Conservation (phyloP, 768 basidiomycete species). For the Suillus spraguei region DNA sequence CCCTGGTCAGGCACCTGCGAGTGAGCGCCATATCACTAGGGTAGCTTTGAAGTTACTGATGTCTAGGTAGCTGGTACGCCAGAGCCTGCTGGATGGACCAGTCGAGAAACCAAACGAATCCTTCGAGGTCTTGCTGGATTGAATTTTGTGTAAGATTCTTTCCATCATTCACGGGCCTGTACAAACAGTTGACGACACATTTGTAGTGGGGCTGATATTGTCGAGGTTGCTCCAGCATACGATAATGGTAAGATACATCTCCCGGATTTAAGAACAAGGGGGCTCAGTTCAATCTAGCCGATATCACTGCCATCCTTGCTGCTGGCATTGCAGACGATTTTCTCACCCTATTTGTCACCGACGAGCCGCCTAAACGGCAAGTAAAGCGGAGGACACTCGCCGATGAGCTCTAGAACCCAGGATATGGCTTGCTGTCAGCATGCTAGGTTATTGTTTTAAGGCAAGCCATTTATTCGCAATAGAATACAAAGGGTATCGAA, state of each 20-base stretch:
- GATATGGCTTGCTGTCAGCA: too few relatives aligned
- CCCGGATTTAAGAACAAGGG: background rate
- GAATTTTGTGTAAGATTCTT: slow-evolving; percentile 65
- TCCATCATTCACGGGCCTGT: background rate
- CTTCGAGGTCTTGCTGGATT: slow-evolving; percentile 71
- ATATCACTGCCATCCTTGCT: slow-evolving; percentile 68
- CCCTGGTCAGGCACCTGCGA: slow-evolving; percentile 73
- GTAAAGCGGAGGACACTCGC: slow-evolving; percentile 22
- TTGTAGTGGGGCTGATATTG: slow-evolving; percentile 67
- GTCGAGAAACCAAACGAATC: slow-evolving; percentile 72
- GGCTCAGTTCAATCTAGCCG: slow-evolving; percentile 41
- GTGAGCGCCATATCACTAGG: slow-evolving; percentile 36
- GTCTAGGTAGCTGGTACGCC: slow-evolving; percentile 64
- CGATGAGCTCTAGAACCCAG: slow-evolving; percentile 31
- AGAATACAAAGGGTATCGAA: slow-evolving; percentile 29
- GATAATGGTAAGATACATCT: slow-evolving; percentile 54
- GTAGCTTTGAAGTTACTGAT: background rate
- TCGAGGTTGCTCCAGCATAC: slow-evolving; percentile 77
- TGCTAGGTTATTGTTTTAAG: background rate
- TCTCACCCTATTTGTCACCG: slow-evolving; percentile 57
- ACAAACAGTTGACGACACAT: background rate
- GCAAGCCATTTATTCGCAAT: slow-evolving; percentile 10
- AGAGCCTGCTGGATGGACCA: slow-evolving; percentile 78
- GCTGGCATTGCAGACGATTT: slow-evolving; percentile 73
- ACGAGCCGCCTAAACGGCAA: slow-evolving; percentile 36